A percentile compares a stretch with the other conserved stretches of the same genome.
phyloP scores from a whole-genome alignment of 352 stramenopile genomes.

The Phytophthora multivora region DNA sequence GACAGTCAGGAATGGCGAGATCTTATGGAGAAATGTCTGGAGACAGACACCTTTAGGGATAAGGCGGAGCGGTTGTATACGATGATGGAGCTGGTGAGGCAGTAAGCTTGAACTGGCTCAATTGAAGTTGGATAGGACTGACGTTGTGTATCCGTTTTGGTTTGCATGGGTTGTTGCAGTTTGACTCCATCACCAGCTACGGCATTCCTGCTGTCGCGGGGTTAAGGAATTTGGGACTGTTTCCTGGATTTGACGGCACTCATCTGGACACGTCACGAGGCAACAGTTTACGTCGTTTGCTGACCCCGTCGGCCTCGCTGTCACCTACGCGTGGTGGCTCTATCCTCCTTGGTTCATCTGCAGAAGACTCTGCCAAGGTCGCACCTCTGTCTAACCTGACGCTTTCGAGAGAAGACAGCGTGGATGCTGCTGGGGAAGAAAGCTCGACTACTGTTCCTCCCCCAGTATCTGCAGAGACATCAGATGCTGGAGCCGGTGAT shows the following conservation, averaged over 20 bases:
- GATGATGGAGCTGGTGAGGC: constrained; percentile 61
- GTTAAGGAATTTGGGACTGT: constrained; percentile 60
- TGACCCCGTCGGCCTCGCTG: constrained; percentile 34
- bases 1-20: constrained; percentile 46
- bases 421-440: neutral
- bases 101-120: constrained; percentile 1
- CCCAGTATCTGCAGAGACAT: neutral
- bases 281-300: constrained; percentile 45
- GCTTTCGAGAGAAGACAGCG: neutral
- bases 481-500: neutral
- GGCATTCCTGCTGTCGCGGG: constrained; percentile 64
- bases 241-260: constrained; percentile 40
- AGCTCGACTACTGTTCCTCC: neutral
- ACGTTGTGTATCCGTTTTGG: neutral
- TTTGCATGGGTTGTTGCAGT: constrained; percentile 37
- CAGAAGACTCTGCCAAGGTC: constrained; percentile 3
- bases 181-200: constrained; percentile 68
- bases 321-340: constrained; percentile 18
- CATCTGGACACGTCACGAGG: constrained; percentile 43
- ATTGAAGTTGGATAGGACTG: constrained; percentile 8
- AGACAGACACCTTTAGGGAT: constrained; percentile 41
- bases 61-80: constrained; percentile 65
- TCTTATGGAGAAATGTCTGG: constrained; percentile 44
- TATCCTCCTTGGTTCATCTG: constrained; percentile 4
- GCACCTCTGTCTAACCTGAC: neutral